phyloP scores from a whole-genome alignment of 345 rosid genomes.

The Citrus unshiu region DNA sequence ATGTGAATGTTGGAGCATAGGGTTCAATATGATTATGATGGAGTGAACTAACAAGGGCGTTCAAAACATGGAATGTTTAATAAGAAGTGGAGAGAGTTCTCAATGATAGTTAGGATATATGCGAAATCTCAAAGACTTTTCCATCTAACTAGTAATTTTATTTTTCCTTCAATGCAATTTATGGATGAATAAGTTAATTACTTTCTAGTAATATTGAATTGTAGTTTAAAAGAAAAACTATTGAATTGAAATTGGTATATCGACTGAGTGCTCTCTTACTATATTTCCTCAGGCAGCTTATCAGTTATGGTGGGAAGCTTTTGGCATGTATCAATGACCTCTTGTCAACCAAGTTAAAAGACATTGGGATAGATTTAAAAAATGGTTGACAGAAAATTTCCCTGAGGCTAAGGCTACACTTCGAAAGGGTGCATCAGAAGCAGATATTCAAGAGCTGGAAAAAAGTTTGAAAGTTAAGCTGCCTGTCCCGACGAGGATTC shows the following conservation, averaged over 20 bases:
- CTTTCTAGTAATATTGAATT: too few relatives aligned
- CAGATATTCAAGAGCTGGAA: slow-evolving; percentile 52
- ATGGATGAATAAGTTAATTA: too few relatives aligned
- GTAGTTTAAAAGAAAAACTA: too few relatives aligned
- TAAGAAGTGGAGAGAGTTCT: background rate
- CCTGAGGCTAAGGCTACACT: slow-evolving; percentile 74
- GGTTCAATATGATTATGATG: too few relatives aligned
- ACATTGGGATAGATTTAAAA: slow-evolving; percentile 67
- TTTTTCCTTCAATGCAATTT: too few relatives aligned
- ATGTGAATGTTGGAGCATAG: background rate
- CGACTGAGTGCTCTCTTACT: background rate
- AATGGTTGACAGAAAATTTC: slow-evolving; percentile 58
- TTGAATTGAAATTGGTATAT: background rate
- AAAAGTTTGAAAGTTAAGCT: slow-evolving; percentile 47
- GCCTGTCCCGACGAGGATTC: slow-evolving; percentile 75
- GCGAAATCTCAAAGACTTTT: background rate
- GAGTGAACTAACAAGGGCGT: background rate
- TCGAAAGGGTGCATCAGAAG: slow-evolving; percentile 74
- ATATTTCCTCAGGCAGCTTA: slow-evolving; percentile 49
- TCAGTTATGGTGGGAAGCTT: slow-evolving; percentile 64
- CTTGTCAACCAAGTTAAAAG: slow-evolving; percentile 65
- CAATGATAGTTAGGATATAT: background rate
- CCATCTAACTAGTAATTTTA: too few relatives aligned
- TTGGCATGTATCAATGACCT: slow-evolving; percentile 76
- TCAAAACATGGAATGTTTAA: background rate